phyloP scores from a whole-genome alignment of 2,329 filamentous ascomycete genomes.

The Venturiaceae sp. region DNA sequence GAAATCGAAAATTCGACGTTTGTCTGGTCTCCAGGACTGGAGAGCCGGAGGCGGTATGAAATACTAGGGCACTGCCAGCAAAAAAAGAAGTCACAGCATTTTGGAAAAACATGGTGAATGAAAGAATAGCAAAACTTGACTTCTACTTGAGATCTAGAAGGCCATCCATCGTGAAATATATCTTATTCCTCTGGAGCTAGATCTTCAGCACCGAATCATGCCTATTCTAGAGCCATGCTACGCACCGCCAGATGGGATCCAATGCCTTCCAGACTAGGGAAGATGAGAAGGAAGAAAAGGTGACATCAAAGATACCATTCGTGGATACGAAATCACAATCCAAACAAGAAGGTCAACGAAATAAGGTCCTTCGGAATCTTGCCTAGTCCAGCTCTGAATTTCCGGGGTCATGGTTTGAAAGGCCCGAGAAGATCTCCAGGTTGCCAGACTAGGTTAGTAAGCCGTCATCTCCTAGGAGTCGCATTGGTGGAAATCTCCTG shows the following conservation, averaged over 20 bases:
- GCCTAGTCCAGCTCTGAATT: background rate
- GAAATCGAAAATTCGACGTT: background rate
- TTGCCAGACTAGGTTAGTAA: background rate
- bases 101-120: background rate
- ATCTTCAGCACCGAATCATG: background rate
- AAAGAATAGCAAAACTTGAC: background rate
- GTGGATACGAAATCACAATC: background rate
- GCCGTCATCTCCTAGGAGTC: background rate
- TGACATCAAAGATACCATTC: background rate
- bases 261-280: background rate
- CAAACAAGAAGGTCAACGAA: background rate
- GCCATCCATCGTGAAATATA: background rate
- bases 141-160: background rate
- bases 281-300: background rate
- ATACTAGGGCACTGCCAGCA: background rate
- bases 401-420: background rate
- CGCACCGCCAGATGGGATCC: background rate
- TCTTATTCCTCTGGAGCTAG: background rate
- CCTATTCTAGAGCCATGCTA: background rate
- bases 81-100: background rate
- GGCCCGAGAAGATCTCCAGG: background rate
- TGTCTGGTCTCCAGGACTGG: background rate
- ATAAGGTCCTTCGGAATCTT: background rate
- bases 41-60: background rate
- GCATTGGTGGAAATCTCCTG: background rate